Conservation (phyloP, 2,329 filamentous ascomycete species). For the Colletotrichum salicis region DNA sequence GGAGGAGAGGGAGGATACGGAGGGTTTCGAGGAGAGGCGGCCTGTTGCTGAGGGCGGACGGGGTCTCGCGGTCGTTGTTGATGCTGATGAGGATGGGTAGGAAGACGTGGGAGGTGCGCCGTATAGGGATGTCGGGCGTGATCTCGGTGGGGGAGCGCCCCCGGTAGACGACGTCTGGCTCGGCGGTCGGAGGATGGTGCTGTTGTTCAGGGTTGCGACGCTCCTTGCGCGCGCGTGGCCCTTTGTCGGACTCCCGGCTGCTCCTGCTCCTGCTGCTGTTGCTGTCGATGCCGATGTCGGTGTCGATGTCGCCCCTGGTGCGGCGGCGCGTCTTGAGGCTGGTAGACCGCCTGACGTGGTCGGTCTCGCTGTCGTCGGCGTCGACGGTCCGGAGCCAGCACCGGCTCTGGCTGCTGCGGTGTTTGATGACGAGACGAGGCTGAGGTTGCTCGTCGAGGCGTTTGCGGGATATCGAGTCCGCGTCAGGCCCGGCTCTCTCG, state of each 20-base stretch:
- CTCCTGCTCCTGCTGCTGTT: not conserved
- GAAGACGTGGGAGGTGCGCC: conserved; percentile 12
- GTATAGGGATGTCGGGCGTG: conserved; percentile 27
- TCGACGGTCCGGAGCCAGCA: conserved; percentile 18
- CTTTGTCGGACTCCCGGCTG: conserved; percentile 30
- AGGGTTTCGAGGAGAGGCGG: conserved; percentile 9
- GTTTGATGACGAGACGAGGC: conserved; percentile 33
- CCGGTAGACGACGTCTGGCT: conserved; percentile 42
- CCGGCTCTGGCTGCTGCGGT: conserved; percentile 28
- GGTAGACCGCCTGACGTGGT: conserved; percentile 43
- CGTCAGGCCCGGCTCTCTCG: not conserved
- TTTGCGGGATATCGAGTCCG: conserved; percentile 31
- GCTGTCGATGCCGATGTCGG: conserved; percentile 16
- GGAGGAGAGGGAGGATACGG: conserved; percentile 9
- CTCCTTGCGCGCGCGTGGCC: conserved; percentile 54
- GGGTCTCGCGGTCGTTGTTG: not conserved
- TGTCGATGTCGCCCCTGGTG: conserved; percentile 29
- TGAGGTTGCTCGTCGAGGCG: conserved; percentile 40
- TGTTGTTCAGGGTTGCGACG: conserved; percentile 49
- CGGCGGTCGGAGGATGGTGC: conserved; percentile 53
- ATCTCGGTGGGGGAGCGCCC: conserved; percentile 29
- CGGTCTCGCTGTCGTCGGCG: conserved; percentile 35
- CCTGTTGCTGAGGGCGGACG: conserved; percentile 16
- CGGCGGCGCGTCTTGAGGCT: conserved; percentile 3
- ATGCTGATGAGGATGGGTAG: not conserved